phyloP scores from a whole-genome alignment of 305 asterid genomes.

The Fraxinus nigra region DNA sequence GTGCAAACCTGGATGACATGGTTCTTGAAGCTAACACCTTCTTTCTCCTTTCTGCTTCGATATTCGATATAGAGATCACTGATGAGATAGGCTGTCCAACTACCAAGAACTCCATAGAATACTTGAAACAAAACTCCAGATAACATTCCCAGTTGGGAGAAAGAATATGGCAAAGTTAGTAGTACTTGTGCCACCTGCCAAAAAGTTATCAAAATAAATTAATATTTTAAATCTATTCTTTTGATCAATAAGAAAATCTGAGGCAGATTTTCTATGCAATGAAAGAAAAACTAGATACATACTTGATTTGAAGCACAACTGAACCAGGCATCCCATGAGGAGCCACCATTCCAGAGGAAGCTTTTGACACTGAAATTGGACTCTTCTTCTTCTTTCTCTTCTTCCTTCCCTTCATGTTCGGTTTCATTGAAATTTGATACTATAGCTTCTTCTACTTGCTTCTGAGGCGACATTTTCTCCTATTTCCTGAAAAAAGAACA shows the following conservation, averaged over 20 bases:
- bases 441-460: conserved; percentile 26
- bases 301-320: conserved; percentile 92
- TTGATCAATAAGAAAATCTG: not conserved
- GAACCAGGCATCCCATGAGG: conserved; percentile 93
- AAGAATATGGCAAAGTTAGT: conserved; percentile 79
- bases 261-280: not conserved
- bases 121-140: conserved; percentile 76
- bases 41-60: conserved; percentile 76
- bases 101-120: conserved; percentile 76
- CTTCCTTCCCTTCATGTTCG: conserved; percentile 25
- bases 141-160: conserved; percentile 79
- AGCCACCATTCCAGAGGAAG: conserved; percentile 87
- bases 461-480: conserved; percentile 23
- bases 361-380: conserved; percentile 43
- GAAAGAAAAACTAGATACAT: not conserved
- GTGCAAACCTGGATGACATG: conserved; percentile 87
- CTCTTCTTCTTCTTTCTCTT: conserved; percentile 35
- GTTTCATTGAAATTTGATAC: conserved; percentile 17
- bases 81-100: conserved; percentile 93
- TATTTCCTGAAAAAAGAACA: not conserved
- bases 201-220: not conserved
- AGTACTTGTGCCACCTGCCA: conserved; percentile 87
- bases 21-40: conserved; percentile 78
- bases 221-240: not conserved
- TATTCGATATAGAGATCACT: conserved; percentile 80